A percentile compares a stretch with the other conserved stretches of the same genome.
phyloP scores from a whole-genome alignment of 192 early-diverging fungal species.

The Lobulomyces angularis region DNA sequence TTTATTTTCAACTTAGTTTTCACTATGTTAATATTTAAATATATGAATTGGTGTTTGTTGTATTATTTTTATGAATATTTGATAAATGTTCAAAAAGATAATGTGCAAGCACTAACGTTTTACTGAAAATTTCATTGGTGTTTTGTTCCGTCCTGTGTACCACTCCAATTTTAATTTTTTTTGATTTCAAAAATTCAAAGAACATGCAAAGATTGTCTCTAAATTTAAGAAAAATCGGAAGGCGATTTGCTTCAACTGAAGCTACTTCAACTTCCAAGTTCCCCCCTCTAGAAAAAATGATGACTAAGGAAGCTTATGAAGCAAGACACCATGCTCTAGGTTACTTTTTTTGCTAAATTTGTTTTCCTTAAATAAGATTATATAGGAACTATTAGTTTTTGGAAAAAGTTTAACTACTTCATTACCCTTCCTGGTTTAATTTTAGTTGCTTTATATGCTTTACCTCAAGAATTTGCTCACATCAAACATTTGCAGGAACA shows the following conservation, averaged over 20 bases:
- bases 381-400: slow-evolving; percentile 23
- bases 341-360: slow-evolving; percentile 3
- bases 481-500: slow-evolving; percentile 34
- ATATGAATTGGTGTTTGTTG: no score
- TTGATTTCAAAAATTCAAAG: not conserved
- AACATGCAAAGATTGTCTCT: slow-evolving; percentile 8
- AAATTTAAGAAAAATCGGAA: no score
- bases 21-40: no score
- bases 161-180: slow-evolving; percentile 4
- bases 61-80: no score
- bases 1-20: no score
- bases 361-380: not conserved
- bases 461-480: slow-evolving; percentile 32
- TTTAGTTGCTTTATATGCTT: slow-evolving; percentile 13
- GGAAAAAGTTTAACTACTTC: slow-evolving; percentile 30
- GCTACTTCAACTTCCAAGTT: slow-evolving; percentile 5
- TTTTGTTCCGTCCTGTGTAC: not conserved
- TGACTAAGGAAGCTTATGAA: slow-evolving; percentile 13
- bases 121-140: not conserved
- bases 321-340: slow-evolving; percentile 21
- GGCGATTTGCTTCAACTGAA: slow-evolving; percentile 4
- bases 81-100: no score
- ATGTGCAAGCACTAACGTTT: no score
- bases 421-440: slow-evolving; percentile 28
- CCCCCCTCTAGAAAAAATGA: slow-evolving; percentile 22